Conservation (phyloP, 1,284 basidiomycete species). For the Trametes versicolor region DNA sequence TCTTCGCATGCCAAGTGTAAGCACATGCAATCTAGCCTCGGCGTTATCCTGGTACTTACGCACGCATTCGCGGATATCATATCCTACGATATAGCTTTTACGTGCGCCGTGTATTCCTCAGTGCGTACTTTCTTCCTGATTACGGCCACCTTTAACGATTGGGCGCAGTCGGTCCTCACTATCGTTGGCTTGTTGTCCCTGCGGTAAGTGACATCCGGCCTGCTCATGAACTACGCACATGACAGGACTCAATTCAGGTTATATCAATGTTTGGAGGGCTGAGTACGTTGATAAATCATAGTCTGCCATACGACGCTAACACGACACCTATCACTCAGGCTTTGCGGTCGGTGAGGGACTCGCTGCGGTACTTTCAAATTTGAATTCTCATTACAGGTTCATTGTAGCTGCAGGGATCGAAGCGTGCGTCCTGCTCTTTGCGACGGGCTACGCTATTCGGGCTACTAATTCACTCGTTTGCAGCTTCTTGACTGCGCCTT, state of each 20-base stretch:
- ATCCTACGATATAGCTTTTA: not conserved
- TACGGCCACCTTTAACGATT: not conserved
- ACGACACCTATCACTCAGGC: not conserved
- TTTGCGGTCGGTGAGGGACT: not conserved
- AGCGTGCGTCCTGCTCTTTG: not conserved
- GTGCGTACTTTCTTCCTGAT: not conserved
- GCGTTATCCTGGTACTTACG: not conserved
- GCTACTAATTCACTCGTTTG: not conserved
- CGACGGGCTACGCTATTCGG: not conserved
- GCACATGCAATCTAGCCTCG: not conserved
- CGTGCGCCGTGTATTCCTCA: conserved; percentile 5
- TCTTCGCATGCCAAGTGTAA: conserved; percentile 10
- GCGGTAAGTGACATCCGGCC: conserved; percentile 1
- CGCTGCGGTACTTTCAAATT: not conserved
- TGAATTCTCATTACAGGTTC: not conserved
- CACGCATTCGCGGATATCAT: not conserved
- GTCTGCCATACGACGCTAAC: not conserved
- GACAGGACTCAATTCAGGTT: not conserved
- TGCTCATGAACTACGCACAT: not conserved
- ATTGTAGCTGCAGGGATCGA: not conserved
- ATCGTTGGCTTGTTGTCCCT: conserved; percentile 13
- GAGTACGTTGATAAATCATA: not conserved
- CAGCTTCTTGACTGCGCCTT: not conserved
- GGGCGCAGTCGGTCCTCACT: conserved; percentile 6
- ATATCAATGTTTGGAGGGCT: conserved; percentile 2